Base-by-base conservation (phyloP, 139 green algal genomes). In the Penium margaritaceum region DNA sequence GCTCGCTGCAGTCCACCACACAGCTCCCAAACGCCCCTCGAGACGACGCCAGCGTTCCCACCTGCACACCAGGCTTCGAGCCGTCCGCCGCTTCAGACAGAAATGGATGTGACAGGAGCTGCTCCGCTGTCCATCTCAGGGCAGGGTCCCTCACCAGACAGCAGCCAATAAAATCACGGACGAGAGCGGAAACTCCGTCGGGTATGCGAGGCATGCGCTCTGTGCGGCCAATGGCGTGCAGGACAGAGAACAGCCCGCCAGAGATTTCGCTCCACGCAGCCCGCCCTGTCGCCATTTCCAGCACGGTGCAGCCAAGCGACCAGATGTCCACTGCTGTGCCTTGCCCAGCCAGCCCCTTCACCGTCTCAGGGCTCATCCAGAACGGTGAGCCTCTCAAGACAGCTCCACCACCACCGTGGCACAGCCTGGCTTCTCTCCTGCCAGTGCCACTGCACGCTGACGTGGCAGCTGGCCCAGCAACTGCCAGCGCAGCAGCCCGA, bases 181-280 rank as follows among this genome's bases (percentile, higher is more conserved):
- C 60, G 39, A 35, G 32, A 15, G 32, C 30, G 32, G 47, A 65
- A 21, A 44, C 51, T 19, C 83, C 86, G 91, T 80, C 5, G 85
- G 47, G n/a, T 19, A 60, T 60, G 1, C 47, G 47, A 4, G 92
- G 92, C 5, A 88, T 84, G n/a, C 87, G 88, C 39, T 89, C 88
- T 39, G 85, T 87, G n/a, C 77, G 87, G 0, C 90, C 89, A 12
- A 97, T 95, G 68, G 93, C 89, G 83, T 92, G 96, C 79, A 97
- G 90, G 21, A 90, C 92, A n/a, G 89, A 83, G 58, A 92, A 75
- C 27, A 55, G 78, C 75, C 87, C 84, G 33, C 61, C 70, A 29
- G 21, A 27, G 29, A 73, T 34, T 24, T 83, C 37, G 63, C 67
- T 77, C 82, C 82, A 87, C 27, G 82, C 79, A 29, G 74, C 75